Conservation (phyloP, 2,329 filamentous ascomycete species). For the Fusarium chaquense region DNA sequence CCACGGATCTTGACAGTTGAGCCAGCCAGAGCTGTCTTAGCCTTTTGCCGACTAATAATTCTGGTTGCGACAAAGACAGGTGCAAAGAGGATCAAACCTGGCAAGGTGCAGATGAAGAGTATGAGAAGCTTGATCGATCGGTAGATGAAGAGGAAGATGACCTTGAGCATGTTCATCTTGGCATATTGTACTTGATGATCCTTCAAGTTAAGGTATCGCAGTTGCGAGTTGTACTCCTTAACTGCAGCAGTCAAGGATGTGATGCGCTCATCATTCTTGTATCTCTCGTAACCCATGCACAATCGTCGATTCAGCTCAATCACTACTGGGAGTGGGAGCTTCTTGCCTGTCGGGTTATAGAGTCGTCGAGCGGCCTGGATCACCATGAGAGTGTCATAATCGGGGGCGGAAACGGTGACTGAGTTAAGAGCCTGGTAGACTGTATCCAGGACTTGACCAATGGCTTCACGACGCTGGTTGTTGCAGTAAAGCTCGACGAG, state of each 20-base stretch:
- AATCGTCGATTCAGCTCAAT: constrained; percentile 94
- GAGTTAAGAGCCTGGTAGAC: constrained; percentile 87
- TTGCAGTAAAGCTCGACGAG: constrained; percentile 87
- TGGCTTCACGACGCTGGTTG: constrained; percentile 86
- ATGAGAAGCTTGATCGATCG: constrained; percentile 81
- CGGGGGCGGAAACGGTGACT: constrained; percentile 91
- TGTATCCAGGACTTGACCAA: constrained; percentile 84
- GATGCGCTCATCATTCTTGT: constrained; percentile 91
- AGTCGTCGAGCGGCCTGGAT: constrained; percentile 93
- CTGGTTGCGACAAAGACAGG: constrained; percentile 90
- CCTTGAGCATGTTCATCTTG: constrained; percentile 80
- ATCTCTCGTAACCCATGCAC: constrained; percentile 90
- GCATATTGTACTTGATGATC: constrained; percentile 97
- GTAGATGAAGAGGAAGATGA: constrained; percentile 82
- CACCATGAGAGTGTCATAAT: constrained; percentile 96
- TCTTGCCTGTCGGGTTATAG: constrained; percentile 95
- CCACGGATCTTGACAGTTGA: constrained; percentile 91
- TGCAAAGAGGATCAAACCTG: constrained; percentile 87
- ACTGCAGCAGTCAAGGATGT: constrained; percentile 79
- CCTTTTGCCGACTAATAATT: constrained; percentile 83
- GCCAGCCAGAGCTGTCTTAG: constrained; percentile 83
- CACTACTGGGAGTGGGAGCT: constrained; percentile 89
- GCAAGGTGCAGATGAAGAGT: constrained; percentile 83
- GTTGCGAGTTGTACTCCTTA: constrained; percentile 85
- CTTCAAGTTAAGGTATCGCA: constrained; percentile 86